Percentiles rank a stretch among this genome's conserved stretches.
Evolutionary conservation across 2,329 filamentous ascomycete species (phyloP).

Genomic region (Botrytis fabae): DNA sequence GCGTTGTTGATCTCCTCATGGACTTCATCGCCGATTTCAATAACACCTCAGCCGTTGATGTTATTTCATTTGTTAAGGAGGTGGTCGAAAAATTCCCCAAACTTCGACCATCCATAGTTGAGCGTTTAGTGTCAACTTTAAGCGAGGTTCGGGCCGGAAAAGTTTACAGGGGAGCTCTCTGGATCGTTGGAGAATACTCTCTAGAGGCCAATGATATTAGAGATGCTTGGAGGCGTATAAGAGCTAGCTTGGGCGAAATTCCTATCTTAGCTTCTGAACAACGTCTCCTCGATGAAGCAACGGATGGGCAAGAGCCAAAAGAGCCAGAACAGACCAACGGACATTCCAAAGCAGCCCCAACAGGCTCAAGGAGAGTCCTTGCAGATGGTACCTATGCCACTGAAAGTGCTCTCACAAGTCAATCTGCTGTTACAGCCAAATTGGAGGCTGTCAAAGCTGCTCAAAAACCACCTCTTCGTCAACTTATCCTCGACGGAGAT

Average conservation of each 20-base stretch:
- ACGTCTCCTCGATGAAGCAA: slow-evolving; percentile 79
- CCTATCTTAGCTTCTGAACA: slow-evolving; percentile 96
- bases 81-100: slow-evolving; percentile 97
- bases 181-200: slow-evolving; percentile 98
- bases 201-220: slow-evolving; percentile 90
- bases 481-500: slow-evolving; percentile 94
- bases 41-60: slow-evolving; percentile 93
- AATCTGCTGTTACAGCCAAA: slow-evolving; percentile 84
- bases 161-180: slow-evolving; percentile 93
- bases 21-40: slow-evolving; percentile 99
- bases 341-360: slow-evolving; percentile 74
- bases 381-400: slow-evolving; percentile 98
- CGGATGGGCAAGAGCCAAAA: slow-evolving; percentile 65
- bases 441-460: slow-evolving; percentile 96
- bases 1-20: slow-evolving; percentile 95
- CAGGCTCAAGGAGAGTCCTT: slow-evolving; percentile 85
- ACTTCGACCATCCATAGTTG: slow-evolving; percentile 82
- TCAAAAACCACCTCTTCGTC: slow-evolving; percentile 90
- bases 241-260: slow-evolving; percentile 91
- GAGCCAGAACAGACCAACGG: slow-evolving; percentile 73
- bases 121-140: slow-evolving; percentile 84
- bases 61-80: slow-evolving; percentile 98
- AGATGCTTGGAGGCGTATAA: slow-evolving; percentile 95
- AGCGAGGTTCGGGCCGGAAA: slow-evolving; percentile 94
- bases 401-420: slow-evolving; percentile 91